Percentiles rank a stretch among this genome's conserved stretches.
phyloP scores from a whole-genome alignment of 768 basidiomycete species.

The Amanita inopinata region DNA sequence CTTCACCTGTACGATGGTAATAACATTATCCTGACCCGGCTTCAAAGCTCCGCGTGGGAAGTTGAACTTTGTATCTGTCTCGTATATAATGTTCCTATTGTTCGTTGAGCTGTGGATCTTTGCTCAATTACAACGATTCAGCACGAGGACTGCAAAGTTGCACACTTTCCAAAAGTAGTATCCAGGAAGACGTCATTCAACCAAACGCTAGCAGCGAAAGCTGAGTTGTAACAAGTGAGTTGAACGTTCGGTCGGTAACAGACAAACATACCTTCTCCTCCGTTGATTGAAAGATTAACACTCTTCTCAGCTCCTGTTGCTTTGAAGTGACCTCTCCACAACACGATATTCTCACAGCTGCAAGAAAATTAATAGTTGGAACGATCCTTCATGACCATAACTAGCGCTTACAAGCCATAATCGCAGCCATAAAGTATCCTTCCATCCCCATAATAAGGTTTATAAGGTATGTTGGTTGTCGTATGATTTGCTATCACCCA shows the following conservation, averaged over 20 bases:
- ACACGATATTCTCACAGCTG: slow-evolving; percentile 77
- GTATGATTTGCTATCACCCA: slow-evolving; percentile 67
- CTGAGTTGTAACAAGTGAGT: slow-evolving; percentile 23
- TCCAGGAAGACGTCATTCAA: slow-evolving; percentile 62
- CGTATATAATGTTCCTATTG: slow-evolving; percentile 47
- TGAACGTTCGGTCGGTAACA: background rate
- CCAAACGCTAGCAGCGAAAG: slow-evolving; percentile 80
- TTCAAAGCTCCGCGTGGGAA: slow-evolving; percentile 50
- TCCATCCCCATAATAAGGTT: slow-evolving; percentile 66
- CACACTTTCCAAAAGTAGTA: slow-evolving; percentile 69
- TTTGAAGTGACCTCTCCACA: slow-evolving; percentile 78
- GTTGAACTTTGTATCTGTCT: slow-evolving; percentile 56
- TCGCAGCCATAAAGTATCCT: slow-evolving; percentile 79
- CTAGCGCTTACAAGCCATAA: slow-evolving; percentile 64
- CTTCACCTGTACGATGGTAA: slow-evolving; percentile 65
- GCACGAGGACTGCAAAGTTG: slow-evolving; percentile 2
- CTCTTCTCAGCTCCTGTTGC: slow-evolving; percentile 50
- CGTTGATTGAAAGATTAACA: slow-evolving; percentile 72
- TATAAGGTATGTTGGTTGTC: slow-evolving; percentile 62
- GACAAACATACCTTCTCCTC: slow-evolving; percentile 49
- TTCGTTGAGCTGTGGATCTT: slow-evolving; percentile 46
- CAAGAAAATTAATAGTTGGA: background rate
- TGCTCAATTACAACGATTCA: background rate
- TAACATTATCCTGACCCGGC: slow-evolving; percentile 54
- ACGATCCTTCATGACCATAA: background rate